Conservation (phyloP, 768 basidiomycete species). For the Thelephora aurantiotincta region DNA sequence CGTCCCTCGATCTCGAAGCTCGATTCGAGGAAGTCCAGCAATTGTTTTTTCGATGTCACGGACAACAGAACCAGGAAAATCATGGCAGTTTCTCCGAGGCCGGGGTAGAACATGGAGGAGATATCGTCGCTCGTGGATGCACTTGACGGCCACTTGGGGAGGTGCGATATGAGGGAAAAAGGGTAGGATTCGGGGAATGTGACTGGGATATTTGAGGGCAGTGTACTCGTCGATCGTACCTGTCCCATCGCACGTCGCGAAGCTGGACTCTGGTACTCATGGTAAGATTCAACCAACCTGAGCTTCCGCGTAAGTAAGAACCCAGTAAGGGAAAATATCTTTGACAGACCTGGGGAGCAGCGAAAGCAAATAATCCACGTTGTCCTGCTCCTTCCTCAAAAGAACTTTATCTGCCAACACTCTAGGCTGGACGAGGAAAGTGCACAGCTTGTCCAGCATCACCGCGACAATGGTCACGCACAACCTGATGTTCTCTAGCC, state of each 20-base stretch:
- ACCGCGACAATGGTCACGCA: slow-evolving; percentile 81
- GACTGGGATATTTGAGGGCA: slow-evolving; percentile 48
- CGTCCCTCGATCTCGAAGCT: slow-evolving; percentile 81
- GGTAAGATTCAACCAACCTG: slow-evolving; percentile 79
- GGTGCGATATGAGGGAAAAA: slow-evolving; percentile 61
- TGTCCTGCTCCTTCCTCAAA: slow-evolving; percentile 76
- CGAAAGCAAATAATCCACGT: slow-evolving; percentile 73
- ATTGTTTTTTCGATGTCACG: slow-evolving; percentile 65
- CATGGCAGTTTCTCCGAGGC: slow-evolving; percentile 74
- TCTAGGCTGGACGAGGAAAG: slow-evolving; percentile 55
- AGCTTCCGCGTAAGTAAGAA: background rate
- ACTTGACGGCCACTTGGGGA: slow-evolving; percentile 39
- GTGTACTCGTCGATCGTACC: slow-evolving; percentile 41
- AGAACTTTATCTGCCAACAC: slow-evolving; percentile 46
- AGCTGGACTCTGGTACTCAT: slow-evolving; percentile 59
- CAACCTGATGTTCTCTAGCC: slow-evolving; percentile 85
- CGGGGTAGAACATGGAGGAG: slow-evolving; percentile 49
- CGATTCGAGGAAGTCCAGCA: slow-evolving; percentile 66
- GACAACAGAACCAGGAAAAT: slow-evolving; percentile 73
- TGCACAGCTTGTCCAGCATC: slow-evolving; percentile 83
- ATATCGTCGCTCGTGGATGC: slow-evolving; percentile 29
- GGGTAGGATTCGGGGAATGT: slow-evolving; percentile 94
- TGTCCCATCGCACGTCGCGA: slow-evolving; percentile 61
- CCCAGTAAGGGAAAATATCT: background rate
- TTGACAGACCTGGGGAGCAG: slow-evolving; percentile 65